Percentiles rank a stretch among this genome's conserved stretches.
Conservation (phyloP, 2,329 filamentous ascomycete species). For the Acrodontium crateriforme region DNA sequence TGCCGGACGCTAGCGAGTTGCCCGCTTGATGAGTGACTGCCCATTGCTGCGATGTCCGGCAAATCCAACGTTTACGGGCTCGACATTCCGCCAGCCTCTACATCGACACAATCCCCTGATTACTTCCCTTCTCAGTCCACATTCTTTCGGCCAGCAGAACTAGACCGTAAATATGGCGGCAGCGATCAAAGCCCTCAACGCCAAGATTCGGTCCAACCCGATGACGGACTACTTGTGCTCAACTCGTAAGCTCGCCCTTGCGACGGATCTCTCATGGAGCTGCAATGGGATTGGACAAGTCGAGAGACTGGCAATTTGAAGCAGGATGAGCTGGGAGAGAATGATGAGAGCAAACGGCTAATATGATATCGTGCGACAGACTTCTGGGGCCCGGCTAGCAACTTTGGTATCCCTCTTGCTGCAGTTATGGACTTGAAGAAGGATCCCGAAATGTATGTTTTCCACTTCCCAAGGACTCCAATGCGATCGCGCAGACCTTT, state of each 20-base stretch:
- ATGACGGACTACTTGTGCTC: conserved; percentile 39
- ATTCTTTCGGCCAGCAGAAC: background rate
- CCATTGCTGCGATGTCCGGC: no score
- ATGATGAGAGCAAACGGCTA: conserved; percentile 1
- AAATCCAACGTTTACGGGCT: no score
- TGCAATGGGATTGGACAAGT: background rate
- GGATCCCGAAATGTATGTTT: conserved; percentile 36
- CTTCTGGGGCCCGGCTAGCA: conserved; percentile 26
- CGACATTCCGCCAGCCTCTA: background rate
- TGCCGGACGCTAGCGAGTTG: no score
- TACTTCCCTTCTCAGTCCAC: conserved; percentile 2
- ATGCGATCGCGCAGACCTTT: background rate
- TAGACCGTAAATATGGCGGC: conserved; percentile 31
- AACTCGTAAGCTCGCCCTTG: conserved; percentile 30
- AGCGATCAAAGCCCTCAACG: conserved; percentile 40
- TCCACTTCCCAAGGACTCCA: background rate
- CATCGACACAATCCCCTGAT: conserved; percentile 2
- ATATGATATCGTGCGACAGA: background rate
- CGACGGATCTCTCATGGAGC: conserved; percentile 1
- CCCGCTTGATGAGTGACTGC: no score
- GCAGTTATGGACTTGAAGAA: conserved; percentile 41
- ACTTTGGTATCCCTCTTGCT: conserved; percentile 41
- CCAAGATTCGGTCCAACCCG: conserved; percentile 37
- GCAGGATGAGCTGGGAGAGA: conserved; percentile 1
- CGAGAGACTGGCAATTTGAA: background rate